These are phyloP conservation scores for Eragrostis curvula DNA, from an alignment of 176 grass and related monocot species.

Conservation along the genomic window DNA sequence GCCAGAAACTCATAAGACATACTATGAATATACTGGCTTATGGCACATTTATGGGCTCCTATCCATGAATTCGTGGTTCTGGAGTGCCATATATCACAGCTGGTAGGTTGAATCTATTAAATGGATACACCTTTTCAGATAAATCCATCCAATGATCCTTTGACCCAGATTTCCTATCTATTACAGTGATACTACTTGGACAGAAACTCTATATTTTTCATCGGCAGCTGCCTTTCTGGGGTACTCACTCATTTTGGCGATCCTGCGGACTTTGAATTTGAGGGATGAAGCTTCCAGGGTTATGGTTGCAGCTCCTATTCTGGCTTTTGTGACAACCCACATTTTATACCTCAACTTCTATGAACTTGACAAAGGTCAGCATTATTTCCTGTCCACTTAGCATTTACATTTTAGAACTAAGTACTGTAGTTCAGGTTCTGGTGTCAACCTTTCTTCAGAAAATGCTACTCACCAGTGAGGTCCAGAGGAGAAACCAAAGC, in stretches of 20 bases:
- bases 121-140: neutral
- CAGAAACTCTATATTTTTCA: slow-evolving; percentile 76
- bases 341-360: slow-evolving; percentile 98
- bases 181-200: slow-evolving; percentile 76
- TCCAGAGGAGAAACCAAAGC: neutral
- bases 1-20: slow-evolving; percentile 68
- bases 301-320: slow-evolving; percentile 84
- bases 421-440: neutral
- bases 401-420: neutral
- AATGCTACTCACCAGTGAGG: slow-evolving; percentile 11
- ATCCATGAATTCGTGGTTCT: slow-evolving; percentile 96
- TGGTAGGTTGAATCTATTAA: slow-evolving; percentile 44
- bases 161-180: slow-evolving; percentile 21
- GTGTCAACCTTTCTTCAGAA: neutral
- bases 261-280: slow-evolving; percentile 74
- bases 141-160: neutral
- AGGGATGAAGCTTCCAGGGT: slow-evolving; percentile 83
- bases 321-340: slow-evolving; percentile 94
- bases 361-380: slow-evolving; percentile 68
- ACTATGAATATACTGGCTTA: slow-evolving; percentile 86
- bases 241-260: slow-evolving; percentile 73
- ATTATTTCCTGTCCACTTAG: neutral
- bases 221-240: slow-evolving; percentile 79
- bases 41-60: slow-evolving; percentile 89
- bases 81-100: slow-evolving; percentile 93